Conservation (phyloP, 192 early-diverging fungal genomes). For the Dissophora ornata region DNA sequence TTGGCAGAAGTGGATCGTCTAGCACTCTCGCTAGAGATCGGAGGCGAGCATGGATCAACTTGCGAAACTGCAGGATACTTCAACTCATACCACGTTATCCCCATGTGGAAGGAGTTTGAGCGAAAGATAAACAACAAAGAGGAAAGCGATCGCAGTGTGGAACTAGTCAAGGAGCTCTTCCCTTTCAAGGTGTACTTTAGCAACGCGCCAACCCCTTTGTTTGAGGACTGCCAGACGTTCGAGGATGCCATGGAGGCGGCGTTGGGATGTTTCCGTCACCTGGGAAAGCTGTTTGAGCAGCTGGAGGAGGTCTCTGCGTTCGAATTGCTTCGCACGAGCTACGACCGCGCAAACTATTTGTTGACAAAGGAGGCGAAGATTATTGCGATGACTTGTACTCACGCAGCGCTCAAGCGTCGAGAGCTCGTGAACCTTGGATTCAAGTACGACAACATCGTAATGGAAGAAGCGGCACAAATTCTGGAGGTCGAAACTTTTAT, state of each 20-base stretch:
- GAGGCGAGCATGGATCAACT: slow-evolving; percentile 89
- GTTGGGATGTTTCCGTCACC: slow-evolving; percentile 84
- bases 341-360: slow-evolving; percentile 90
- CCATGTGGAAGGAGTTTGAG: slow-evolving; percentile 71
- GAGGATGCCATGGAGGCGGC: slow-evolving; percentile 71
- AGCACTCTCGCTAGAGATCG: slow-evolving; percentile 78
- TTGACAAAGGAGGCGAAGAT: slow-evolving; percentile 96
- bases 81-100: slow-evolving; percentile 77
- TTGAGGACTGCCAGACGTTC: slow-evolving; percentile 60
- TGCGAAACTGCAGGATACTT: slow-evolving; percentile 96
- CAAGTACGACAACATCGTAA: slow-evolving; percentile 94
- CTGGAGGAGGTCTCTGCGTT: slow-evolving; percentile 94
- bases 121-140: slow-evolving; percentile 12
- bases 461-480: slow-evolving; percentile 98
- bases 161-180: slow-evolving; percentile 68
- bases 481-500: slow-evolving; percentile 96
- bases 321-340: slow-evolving; percentile 84
- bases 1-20: slow-evolving; percentile 82
- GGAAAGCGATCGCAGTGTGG: slow-evolving; percentile 29
- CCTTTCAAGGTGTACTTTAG: slow-evolving; percentile 88
- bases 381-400: slow-evolving; percentile 97
- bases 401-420: slow-evolving; percentile 89
- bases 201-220: slow-evolving; percentile 77
- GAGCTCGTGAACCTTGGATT: slow-evolving; percentile 92
- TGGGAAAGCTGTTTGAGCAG: slow-evolving; percentile 85